These are phyloP conservation scores for Paecilomyces fulvus DNA, from an alignment of 2,329 filamentous ascomycete genomes.

Conservation along the genomic window DNA sequence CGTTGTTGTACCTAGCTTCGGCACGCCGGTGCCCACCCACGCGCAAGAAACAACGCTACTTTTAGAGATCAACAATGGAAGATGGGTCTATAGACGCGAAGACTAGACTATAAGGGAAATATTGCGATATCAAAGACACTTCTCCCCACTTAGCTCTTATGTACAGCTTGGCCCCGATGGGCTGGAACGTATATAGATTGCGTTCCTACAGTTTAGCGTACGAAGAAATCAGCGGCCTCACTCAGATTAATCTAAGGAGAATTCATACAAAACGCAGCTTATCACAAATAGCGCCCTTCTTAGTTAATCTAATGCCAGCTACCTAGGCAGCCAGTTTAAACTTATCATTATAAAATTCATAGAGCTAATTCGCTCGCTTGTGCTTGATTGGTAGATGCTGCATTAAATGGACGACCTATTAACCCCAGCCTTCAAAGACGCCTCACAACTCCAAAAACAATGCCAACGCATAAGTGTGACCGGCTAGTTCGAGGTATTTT, in stretches of 20 bases:
- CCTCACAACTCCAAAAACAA: neutral
- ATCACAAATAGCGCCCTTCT: neutral
- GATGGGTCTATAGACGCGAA: neutral
- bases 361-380: neutral
- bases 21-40: neutral
- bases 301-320: neutral
- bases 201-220: neutral
- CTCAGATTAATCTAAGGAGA: neutral
- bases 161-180: neutral
- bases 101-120: neutral
- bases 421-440: neutral
- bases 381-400: neutral
- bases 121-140: neutral
- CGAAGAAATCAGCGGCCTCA: neutral
- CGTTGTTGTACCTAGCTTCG: neutral
- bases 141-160: neutral
- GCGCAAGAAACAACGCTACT: neutral
- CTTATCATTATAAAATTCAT: neutral
- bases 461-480: neutral
- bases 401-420: neutral
- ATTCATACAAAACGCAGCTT: neutral
- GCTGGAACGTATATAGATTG: neutral
- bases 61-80: neutral
- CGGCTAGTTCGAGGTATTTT: constrained; percentile 6
- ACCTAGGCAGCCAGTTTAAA: neutral